phyloP scores from a whole-genome alignment of 495 filamentous ascomycete species.

The Tuber microsphaerosporum region DNA sequence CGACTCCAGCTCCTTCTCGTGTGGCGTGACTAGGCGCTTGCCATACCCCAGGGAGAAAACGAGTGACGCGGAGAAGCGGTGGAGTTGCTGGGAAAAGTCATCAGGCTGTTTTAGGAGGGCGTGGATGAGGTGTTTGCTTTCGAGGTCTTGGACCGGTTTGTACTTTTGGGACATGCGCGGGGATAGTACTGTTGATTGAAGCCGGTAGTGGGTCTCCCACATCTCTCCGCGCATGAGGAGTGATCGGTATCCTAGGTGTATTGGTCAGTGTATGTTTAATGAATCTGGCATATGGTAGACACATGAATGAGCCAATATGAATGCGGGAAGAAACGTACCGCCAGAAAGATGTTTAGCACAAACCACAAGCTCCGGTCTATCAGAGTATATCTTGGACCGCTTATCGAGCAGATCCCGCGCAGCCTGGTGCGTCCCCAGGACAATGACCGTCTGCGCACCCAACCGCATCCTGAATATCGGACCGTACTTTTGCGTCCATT shows the following conservation, averaged over 20 bases:
- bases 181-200: neutral
- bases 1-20: conserved; percentile 35
- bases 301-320: neutral
- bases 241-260: conserved; percentile 39
- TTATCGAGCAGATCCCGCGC: conserved; percentile 53
- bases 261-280: conserved; percentile 28
- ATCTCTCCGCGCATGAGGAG: conserved; percentile 32
- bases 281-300: neutral
- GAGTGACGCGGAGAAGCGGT: conserved; percentile 42
- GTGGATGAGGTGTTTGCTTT: conserved; percentile 46
- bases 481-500: conserved; percentile 52
- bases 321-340: neutral
- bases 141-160: conserved; percentile 39
- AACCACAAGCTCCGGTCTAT: conserved; percentile 45
- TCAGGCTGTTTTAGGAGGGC: conserved; percentile 38
- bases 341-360: neutral
- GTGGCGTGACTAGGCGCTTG: conserved; percentile 38
- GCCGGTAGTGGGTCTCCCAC: neutral
- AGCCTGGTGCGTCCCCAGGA: conserved; percentile 53
- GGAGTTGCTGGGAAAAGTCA: conserved; percentile 42
- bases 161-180: conserved; percentile 34
- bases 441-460: conserved; percentile 49
- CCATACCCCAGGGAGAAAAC: conserved; percentile 43
- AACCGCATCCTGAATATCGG: conserved; percentile 52
- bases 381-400: conserved; percentile 50